These are phyloP conservation scores for Microsporum audouinii DNA, from an alignment of 2,329 filamentous ascomycete genomes.

Conservation along the genomic window DNA sequence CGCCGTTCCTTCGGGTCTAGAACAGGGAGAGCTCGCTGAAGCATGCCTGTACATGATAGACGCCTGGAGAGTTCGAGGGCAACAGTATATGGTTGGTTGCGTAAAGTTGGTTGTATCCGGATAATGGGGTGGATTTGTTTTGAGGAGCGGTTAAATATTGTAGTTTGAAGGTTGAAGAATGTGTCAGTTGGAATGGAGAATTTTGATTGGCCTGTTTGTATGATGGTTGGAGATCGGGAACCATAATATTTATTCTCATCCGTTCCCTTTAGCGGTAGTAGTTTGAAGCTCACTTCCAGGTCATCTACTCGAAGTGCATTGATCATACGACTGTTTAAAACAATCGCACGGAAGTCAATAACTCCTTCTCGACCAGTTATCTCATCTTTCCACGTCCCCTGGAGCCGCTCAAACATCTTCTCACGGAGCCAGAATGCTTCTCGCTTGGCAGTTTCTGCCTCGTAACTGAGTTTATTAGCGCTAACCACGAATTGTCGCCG, in stretches of 20 bases:
- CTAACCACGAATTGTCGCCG: slow-evolving; percentile 89
- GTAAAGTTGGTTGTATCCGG: slow-evolving; percentile 63
- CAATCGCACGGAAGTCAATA: slow-evolving; percentile 65
- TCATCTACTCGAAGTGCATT: slow-evolving; percentile 74
- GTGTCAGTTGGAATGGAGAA: slow-evolving; percentile 45
- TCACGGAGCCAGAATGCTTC: slow-evolving; percentile 91
- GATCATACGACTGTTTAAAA: slow-evolving; percentile 66
- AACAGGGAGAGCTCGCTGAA: slow-evolving; percentile 61
- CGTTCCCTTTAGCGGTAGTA: slow-evolving; percentile 18
- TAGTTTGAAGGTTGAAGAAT: slow-evolving; percentile 60
- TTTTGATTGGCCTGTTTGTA: slow-evolving; percentile 34
- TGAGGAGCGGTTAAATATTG: slow-evolving; percentile 60
- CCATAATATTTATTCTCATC: slow-evolving; percentile 13
- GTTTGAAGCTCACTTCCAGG: slow-evolving; percentile 49
- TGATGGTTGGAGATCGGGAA: slow-evolving; percentile 15
- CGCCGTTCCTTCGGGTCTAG: slow-evolving; percentile 49
- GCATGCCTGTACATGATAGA: slow-evolving; percentile 70
- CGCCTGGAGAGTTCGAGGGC: slow-evolving; percentile 74
- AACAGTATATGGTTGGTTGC: slow-evolving; percentile 58
- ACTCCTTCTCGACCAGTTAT: slow-evolving; percentile 50
- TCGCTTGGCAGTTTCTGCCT: slow-evolving; percentile 62
- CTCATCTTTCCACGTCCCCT: slow-evolving; percentile 58
- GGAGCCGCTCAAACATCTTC: slow-evolving; percentile 59
- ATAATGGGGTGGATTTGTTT: slow-evolving; percentile 59
- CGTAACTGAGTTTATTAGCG: slow-evolving; percentile 63